A percentile compares a stretch with the other conserved stretches of the same genome.
phyloP scores from a whole-genome alignment of 192 early-diverging fungal genomes.

The Obelidium mucronatum region DNA sequence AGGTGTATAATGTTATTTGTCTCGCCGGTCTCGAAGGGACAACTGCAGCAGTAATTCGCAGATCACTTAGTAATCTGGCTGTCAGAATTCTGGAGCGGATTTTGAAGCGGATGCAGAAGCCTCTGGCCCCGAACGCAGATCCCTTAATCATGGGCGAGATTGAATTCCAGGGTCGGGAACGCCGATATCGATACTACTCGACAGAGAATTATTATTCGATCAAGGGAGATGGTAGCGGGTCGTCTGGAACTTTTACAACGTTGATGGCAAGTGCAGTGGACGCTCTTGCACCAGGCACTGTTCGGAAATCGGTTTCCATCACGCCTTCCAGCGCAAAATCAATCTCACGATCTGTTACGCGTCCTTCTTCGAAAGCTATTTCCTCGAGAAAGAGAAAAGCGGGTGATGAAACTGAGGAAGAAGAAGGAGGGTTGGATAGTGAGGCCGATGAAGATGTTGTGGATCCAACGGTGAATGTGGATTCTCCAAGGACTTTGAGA shows the following conservation, averaged over 20 bases:
- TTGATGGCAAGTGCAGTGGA: background rate
- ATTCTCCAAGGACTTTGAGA: slow-evolving; percentile 8
- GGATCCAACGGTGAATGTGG: background rate
- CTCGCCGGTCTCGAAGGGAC: slow-evolving; percentile 58
- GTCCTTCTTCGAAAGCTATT: background rate
- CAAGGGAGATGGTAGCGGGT: background rate
- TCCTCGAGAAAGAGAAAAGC: background rate
- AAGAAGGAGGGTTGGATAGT: background rate
- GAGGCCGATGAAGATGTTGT: background rate
- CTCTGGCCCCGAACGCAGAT: slow-evolving; percentile 32
- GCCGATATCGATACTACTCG: slow-evolving; percentile 70
- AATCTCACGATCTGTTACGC: background rate
- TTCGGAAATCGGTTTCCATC: background rate
- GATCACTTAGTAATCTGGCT: slow-evolving; percentile 59
- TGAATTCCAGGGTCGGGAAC: slow-evolving; percentile 71
- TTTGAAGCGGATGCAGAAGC: slow-evolving; percentile 53
- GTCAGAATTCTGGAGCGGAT: slow-evolving; percentile 57
- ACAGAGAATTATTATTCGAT: slow-evolving; percentile 36
- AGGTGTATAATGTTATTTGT: slow-evolving; percentile 65
- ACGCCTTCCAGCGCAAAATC: background rate
- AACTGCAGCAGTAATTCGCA: slow-evolving; percentile 59
- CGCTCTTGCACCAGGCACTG: background rate
- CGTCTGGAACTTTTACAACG: background rate
- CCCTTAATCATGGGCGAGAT: slow-evolving; percentile 47
- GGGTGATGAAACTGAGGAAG: slow-evolving; percentile 14